Conservation (phyloP, 139 green algal genomes). For the Haematococcus sp. region DNA sequence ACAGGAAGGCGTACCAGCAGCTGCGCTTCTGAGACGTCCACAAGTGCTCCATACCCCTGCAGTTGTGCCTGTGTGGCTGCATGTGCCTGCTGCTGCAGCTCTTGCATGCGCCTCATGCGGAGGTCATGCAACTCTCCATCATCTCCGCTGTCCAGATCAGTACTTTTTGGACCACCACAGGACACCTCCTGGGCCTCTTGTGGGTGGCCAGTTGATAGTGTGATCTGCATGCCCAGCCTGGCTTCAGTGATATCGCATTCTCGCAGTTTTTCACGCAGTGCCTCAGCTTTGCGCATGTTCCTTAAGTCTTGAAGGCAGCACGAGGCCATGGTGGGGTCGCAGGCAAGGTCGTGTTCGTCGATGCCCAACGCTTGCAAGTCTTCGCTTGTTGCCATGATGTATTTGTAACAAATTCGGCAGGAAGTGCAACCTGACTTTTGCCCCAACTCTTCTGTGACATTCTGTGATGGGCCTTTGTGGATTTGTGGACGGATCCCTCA, state of each 20-base stretch:
- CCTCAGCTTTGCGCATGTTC: not conserved
- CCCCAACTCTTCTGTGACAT: not conserved
- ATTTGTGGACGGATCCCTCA: too few species aligned
- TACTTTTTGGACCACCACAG: too few species aligned
- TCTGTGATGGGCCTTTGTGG: too few species aligned
- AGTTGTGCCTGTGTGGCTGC: not conserved
- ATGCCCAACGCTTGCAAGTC: too few species aligned
- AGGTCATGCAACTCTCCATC: conserved; percentile 10
- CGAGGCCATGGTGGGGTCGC: conserved; percentile 8
- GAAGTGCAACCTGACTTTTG: not conserved
- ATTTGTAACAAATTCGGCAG: not conserved
- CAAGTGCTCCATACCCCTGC: conserved; percentile 8
- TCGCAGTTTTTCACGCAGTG: not conserved
- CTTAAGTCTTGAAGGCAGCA: not conserved
- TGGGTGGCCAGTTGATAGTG: not conserved
- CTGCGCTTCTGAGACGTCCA: not conserved
- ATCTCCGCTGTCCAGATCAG: not conserved
- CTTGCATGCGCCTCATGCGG: conserved; percentile 2
- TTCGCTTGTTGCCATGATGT: too few species aligned
- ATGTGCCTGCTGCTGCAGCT: conserved; percentile 21
- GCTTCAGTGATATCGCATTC: not conserved
- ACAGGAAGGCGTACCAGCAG: conserved; percentile 23
- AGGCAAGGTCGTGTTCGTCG: conserved; percentile 4
- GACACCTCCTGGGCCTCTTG: not conserved
- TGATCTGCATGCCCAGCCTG: too few species aligned